Base-by-base conservation (phyloP, 2,329 filamentous ascomycete genomes). In the Scedosporium minutisporum region DNA sequence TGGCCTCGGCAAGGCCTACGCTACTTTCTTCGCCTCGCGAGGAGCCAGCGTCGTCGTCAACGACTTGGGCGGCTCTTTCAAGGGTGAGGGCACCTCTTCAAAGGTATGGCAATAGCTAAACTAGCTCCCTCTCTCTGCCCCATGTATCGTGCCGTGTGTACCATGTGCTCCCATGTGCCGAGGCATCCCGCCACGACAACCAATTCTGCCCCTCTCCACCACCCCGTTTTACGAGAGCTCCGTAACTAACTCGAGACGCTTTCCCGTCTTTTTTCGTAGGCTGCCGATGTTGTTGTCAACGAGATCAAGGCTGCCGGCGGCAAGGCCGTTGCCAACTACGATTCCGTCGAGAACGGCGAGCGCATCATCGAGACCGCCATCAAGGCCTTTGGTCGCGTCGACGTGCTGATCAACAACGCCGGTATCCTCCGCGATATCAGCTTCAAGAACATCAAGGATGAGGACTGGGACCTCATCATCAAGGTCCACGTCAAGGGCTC, bases 381-480 rank as follows among this genome's bases (percentile, higher is more conserved):
- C 73, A 80, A 90, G 75, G 81, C 80, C 63, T 95, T 87, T 72
- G 90, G 93, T 68, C 90, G 93, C 71, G 85, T 99, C 76, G 93
- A 99, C 75, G 81, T 99, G 67, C 87, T 99, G 70, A 88, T 99
- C 78, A 99, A 99, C 84, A 99, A 97, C 74, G 95, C 95, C 65
- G 93, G 95, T 72, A 97, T 97, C 72, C 83, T 96, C 65, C 89
- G 93, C 65, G 93, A 97, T 78, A 76, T 97, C 73, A 93, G 90
- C 83, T 97, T 99, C 82, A 96, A 96, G 85, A 97, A 97, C 79
- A 96, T 97, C 85, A 95, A 89, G 76, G 95, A 99, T 75, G 78
- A 89, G 73, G 95, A 99, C 76, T 99, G 95, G 95, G 93, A 99
- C 74, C 79, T 97, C 68, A 90, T 97, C 74, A 90, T 93, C 77